Evolutionary conservation across 805 yeast genomes (phyloP), one percentile per base, ranked within the genome.

Genomic region (Millerago galiae): DNA sequence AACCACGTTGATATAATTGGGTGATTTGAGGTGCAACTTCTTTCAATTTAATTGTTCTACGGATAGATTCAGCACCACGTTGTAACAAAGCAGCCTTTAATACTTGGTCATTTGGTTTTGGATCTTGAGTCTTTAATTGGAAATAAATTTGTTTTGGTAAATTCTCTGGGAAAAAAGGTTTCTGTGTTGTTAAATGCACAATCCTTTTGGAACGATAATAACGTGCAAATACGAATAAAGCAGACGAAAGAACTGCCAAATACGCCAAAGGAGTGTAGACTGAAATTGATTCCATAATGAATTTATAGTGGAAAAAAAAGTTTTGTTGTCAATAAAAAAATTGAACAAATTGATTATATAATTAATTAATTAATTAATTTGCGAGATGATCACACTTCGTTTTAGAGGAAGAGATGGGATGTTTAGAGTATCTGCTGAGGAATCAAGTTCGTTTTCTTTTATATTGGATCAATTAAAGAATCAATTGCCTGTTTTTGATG

Each of bases 321-420:
- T 21, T 21, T 21, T 21, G 24, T 21, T 21, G 29, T 27, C 29
- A 27, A 28, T 28, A 28, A 28, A 21, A 21, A 21, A 5, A 21
- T 21, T n/a, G n/a, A 7, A 21, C 4, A 21, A 21, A 21, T 21
- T 28, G 8, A 7, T 13, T 14, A 28, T 10, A 7, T 28, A 8
- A 28, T 13, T 28, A 15, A n/a, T 29, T 29, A 29, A n/a, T 2
- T 29, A 27, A 11, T 14, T 11, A 8, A 14, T 14, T 29, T 13
- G 8, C 33, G 30, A 18, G 28, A 40, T 36, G 41, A 32, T 39
- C 14, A 35, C 38, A 9, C 65, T 84, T 17, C 70, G 99, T 55
- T 87, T 93, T 63, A 74, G 96, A 56, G 71, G 93, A 25, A 86
- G 77, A 55, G 84, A 85, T 51, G 98, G 98, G 8, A 82, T 79